Conservation (phyloP, 495 filamentous ascomycete species). For the Xylaria longipes region DNA sequence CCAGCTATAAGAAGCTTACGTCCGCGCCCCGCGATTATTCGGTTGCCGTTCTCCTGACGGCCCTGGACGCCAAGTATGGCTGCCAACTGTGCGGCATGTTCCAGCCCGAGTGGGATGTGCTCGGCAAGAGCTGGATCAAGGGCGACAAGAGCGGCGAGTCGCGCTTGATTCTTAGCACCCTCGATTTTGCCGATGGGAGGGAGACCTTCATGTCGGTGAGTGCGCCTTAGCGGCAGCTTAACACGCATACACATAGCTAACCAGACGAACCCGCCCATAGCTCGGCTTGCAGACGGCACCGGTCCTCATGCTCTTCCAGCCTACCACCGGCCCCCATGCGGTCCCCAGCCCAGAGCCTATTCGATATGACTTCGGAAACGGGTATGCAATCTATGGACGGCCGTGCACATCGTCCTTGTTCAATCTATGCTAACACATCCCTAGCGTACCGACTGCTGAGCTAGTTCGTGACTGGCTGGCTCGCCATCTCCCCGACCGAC, state of each 20-base stretch:
- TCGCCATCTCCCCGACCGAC: slow-evolving; percentile 75
- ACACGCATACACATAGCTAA: background rate
- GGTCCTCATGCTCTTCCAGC: slow-evolving; percentile 85
- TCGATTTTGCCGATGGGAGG: slow-evolving; percentile 89
- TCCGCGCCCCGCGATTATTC: slow-evolving; percentile 81
- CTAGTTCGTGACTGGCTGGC: slow-evolving; percentile 78
- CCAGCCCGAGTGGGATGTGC: slow-evolving; percentile 91
- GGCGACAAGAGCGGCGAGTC: slow-evolving; percentile 76
- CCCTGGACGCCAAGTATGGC: slow-evolving; percentile 81
- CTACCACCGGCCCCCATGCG: slow-evolving; percentile 84
- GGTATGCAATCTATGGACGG: slow-evolving; percentile 58
- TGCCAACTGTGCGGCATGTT: slow-evolving; percentile 90
- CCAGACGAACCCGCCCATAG: slow-evolving; percentile 52
- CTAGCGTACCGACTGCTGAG: slow-evolving; percentile 77
- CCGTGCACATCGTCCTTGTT: background rate
- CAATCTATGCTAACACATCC: background rate
- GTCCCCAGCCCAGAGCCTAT: slow-evolving; percentile 70
- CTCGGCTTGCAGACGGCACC: slow-evolving; percentile 95
- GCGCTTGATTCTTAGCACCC: slow-evolving; percentile 78
- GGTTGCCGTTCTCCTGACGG: slow-evolving; percentile 83
- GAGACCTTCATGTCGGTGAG: slow-evolving; percentile 84
- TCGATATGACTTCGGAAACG: slow-evolving; percentile 83
- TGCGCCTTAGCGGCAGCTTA: background rate
- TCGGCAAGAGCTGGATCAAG: slow-evolving; percentile 85
- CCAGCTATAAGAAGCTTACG: slow-evolving; percentile 76